These are phyloP conservation scores for Abortiporus biennis DNA, from an alignment of 1,284 basidiomycete species.

Conservation along the genomic window DNA sequence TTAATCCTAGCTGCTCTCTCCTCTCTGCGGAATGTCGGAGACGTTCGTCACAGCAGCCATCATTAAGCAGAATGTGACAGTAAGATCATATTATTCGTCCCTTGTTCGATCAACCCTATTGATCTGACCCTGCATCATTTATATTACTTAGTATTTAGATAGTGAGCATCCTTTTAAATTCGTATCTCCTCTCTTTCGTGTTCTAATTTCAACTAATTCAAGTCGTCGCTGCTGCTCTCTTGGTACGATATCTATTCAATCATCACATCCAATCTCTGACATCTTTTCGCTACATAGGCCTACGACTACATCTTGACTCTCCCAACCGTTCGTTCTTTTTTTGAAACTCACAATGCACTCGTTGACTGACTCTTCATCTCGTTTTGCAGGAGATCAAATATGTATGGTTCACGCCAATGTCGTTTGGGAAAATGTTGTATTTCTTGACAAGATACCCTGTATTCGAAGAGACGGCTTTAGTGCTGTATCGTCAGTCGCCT, in stretches of 20 bases:
- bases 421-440: constrained; percentile 7
- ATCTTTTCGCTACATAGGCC: background rate
- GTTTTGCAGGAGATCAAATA: constrained; percentile 1
- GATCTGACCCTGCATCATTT: background rate
- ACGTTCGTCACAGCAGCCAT: constrained; percentile 2
- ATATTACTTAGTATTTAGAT: constrained; percentile 5
- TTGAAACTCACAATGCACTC: too few species aligned
- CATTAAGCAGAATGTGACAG: constrained; percentile 7
- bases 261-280: too few species aligned
- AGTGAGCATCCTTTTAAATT: constrained; percentile 3
- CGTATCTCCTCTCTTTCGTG: too few species aligned
- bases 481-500: constrained; percentile 6
- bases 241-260: too few species aligned
- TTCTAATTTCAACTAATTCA: background rate
- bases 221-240: constrained; percentile 7
- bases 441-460: constrained; percentile 11
- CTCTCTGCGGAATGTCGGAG: background rate
- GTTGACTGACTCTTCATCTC: too few species aligned
- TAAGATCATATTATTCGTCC: too few species aligned
- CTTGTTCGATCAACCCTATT: too few species aligned
- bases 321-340: background rate
- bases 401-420: constrained; percentile 4
- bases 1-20: background rate
- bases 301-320: constrained; percentile 5
- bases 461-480: constrained; percentile 7